Percentiles rank a stretch among this genome's conserved stretches.
Conservation (phyloP, 352 stramenopile genomes). For the Phytophthora vignae region DNA sequence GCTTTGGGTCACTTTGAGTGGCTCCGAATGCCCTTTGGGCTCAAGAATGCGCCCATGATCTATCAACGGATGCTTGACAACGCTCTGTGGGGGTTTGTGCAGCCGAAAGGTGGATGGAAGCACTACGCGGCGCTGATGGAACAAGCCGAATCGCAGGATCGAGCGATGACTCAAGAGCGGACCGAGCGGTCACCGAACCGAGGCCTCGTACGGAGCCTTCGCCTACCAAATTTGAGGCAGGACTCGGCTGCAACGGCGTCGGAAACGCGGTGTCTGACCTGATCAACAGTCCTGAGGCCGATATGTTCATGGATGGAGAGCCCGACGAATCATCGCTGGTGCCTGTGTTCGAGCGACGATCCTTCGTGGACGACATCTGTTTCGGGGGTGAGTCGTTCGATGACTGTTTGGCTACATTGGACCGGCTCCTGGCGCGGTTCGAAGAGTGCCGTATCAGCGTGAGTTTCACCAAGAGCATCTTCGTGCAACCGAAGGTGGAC, state of each 20-base stretch:
- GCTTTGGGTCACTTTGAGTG: neutral
- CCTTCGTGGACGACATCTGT: conserved; percentile 28
- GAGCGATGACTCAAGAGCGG: too few relatives aligned
- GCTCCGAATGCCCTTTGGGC: neutral
- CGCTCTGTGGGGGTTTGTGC: neutral
- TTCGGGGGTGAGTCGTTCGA: too few relatives aligned
- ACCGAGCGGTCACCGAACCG: too few relatives aligned
- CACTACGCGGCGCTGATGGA: too few relatives aligned
- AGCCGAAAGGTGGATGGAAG: neutral
- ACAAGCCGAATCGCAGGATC: too few relatives aligned
- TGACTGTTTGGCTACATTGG: conserved; percentile 1
- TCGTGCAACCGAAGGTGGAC: conserved; percentile 10
- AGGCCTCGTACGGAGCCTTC: too few relatives aligned
- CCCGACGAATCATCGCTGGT: neutral
- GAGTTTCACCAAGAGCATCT: conserved; percentile 35
- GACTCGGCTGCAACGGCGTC: rapidly evolving
- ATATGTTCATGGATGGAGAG: conserved; percentile 3
- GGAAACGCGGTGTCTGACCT: neutral
- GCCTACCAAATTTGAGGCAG: neutral
- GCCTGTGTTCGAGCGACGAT: conserved; percentile 1
- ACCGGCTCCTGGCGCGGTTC: conserved; percentile 13
- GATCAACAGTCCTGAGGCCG: neutral
- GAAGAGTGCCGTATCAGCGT: conserved; percentile 31
- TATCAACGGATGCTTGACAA: neutral
- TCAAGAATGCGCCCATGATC: neutral